phyloP scores from a whole-genome alignment of 2,329 filamentous ascomycete genomes.

The Chaetomiaceae sp. region DNA sequence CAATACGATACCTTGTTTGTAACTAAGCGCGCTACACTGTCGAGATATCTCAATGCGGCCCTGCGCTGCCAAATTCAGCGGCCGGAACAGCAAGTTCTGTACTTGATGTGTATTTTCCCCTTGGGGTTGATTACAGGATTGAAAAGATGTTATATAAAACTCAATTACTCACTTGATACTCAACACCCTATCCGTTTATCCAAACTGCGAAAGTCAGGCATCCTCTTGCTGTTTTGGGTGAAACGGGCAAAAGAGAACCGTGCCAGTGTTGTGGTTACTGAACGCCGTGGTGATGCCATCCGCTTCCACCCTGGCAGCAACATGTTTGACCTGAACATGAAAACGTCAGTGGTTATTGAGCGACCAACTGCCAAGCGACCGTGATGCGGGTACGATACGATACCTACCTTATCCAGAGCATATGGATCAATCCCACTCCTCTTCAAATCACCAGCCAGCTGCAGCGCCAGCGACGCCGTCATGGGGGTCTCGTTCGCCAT shows the following conservation, averaged over 20 bases:
- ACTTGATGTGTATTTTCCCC: no score
- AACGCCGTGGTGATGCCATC: not conserved
- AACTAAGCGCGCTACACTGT: no score
- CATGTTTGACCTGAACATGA: not conserved
- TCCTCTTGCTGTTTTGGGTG: not conserved
- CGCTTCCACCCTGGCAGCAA: not conserved
- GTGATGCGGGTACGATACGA: not conserved
- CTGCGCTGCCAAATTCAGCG: no score
- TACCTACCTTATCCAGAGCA: not conserved
- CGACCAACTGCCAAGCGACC: not conserved
- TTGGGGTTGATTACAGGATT: no score
- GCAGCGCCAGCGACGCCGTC: not conserved
- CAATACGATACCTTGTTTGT: no score
- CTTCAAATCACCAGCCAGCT: slow-evolving; percentile 2
- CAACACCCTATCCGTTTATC: no score
- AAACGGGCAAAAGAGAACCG: not conserved
- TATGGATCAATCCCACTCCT: not conserved
- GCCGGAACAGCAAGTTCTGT: no score
- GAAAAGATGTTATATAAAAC: no score
- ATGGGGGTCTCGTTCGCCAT: not conserved
- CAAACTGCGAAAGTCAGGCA: no score
- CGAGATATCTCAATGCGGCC: no score
- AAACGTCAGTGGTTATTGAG: not conserved
- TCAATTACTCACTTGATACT: no score
- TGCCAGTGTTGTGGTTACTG: not conserved